Evolutionary conservation across 75 land plant genomes (phyloP).

Genomic region (Chamaecyparis obtusa): DNA sequence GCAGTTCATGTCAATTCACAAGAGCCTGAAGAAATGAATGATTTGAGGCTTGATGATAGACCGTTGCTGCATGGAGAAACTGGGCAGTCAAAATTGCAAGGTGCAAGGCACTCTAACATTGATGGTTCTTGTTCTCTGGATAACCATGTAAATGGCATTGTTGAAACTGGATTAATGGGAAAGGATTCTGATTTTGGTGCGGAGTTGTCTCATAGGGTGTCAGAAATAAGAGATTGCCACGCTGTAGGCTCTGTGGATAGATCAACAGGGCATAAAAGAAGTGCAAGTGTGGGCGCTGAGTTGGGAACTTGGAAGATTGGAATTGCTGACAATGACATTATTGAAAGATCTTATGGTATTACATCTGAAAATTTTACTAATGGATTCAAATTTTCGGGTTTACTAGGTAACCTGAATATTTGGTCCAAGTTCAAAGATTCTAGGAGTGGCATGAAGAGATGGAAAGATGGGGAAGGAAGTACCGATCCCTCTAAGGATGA

Average conservation of each 20-base stretch:
- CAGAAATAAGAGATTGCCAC: not conserved
- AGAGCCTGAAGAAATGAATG: not conserved
- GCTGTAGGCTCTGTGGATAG: not conserved
- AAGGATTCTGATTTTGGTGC: conserved; percentile 2
- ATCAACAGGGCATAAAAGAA: conserved; percentile 44
- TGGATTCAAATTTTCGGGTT: conserved; percentile 41
- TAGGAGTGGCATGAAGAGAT: conserved; percentile 66
- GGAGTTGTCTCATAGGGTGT: not conserved
- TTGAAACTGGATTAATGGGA: not conserved
- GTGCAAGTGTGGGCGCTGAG: conserved; percentile 55
- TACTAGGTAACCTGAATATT: conserved; percentile 29
- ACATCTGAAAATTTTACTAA: conserved; percentile 19
- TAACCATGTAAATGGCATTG: not conserved
- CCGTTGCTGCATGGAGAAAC: not conserved
- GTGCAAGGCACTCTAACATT: not conserved
- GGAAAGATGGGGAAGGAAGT: conserved; percentile 41
- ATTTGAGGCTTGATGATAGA: not conserved
- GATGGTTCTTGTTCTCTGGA: not conserved
- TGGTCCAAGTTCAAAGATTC: conserved; percentile 39
- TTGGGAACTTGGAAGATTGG: conserved; percentile 38
- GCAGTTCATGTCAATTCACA: not conserved
- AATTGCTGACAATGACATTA: conserved; percentile 21
- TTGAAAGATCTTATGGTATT: conserved; percentile 2
- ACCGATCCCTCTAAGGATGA: not conserved
- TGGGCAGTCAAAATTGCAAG: conserved; percentile 6